Conservation (phyloP, 2,329 filamentous ascomycete species). For the Aquanectria penicillioides region DNA sequence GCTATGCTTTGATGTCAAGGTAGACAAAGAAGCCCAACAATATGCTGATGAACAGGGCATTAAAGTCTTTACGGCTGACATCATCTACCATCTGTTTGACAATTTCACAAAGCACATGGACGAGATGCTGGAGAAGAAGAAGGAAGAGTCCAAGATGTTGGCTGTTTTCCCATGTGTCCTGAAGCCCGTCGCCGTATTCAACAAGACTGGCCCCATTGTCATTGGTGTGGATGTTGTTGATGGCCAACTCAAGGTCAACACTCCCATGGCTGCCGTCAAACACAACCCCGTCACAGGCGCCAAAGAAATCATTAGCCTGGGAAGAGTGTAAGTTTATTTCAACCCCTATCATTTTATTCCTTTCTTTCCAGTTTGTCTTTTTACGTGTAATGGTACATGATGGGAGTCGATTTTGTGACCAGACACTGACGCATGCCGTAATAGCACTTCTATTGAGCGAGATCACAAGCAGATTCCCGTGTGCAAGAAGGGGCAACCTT, state of each 20-base stretch:
- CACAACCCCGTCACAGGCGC: conserved; percentile 79
- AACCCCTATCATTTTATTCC: too few species aligned
- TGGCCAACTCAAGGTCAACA: conserved; percentile 85
- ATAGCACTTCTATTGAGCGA: conserved; percentile 94
- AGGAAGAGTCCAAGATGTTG: conserved; percentile 94
- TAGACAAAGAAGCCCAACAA: conserved; percentile 92
- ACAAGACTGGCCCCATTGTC: conserved; percentile 96
- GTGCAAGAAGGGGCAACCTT: conserved; percentile 97
- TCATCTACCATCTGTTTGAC: conserved; percentile 99
- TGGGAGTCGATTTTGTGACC: too few species aligned
- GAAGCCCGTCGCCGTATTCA: conserved; percentile 91
- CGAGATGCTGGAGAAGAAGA: conserved; percentile 86
- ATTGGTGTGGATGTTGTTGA: conserved; percentile 96
- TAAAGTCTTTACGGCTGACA: conserved; percentile 98
- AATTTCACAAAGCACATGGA: conserved; percentile 96
- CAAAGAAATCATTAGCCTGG: conserved; percentile 86
- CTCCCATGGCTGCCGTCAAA: conserved; percentile 89
- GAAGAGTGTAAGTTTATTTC: conserved; percentile 84
- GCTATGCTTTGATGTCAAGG: conserved; percentile 99
- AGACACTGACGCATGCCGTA: too few species aligned
- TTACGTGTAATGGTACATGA: too few species aligned
- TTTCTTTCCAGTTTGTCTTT: too few species aligned
- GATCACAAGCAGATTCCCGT: conserved; percentile 95
- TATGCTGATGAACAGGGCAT: conserved; percentile 95
- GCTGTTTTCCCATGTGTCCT: conserved; percentile 98